Evolutionary conservation across 768 basidiomycete genomes (phyloP).

Genomic region (Mycena galopus): DNA sequence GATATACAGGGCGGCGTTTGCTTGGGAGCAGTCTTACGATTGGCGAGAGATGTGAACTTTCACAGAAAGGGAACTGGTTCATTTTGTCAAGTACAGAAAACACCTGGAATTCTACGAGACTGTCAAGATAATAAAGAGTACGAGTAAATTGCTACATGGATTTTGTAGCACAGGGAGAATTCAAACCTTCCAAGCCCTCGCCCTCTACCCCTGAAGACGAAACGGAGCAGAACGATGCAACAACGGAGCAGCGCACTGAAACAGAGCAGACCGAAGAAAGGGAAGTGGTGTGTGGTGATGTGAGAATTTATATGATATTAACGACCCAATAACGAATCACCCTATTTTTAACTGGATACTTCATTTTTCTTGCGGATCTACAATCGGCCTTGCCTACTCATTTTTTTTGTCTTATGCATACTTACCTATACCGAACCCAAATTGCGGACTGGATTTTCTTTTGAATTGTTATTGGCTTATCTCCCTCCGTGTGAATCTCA

Average conservation of each 20-base stretch:
- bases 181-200: conserved; percentile 44
- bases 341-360: not conserved
- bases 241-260: conserved; percentile 8
- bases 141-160: not conserved
- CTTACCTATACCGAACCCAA: conserved; percentile 25
- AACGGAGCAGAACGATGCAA: not conserved
- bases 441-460: conserved; percentile 6
- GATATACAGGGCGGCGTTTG: conserved; percentile 42
- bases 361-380: conserved; percentile 4
- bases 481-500: no score
- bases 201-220: conserved; percentile 22
- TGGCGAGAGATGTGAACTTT: conserved; percentile 34
- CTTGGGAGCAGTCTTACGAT: conserved; percentile 43
- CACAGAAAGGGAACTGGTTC: not conserved
- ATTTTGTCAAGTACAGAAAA: no score
- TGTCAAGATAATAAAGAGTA: not conserved
- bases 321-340: conserved; percentile 21
- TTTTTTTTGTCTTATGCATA: conserved; percentile 26
- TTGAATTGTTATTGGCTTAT: no score
- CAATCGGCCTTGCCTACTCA: not conserved
- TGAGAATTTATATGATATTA: conserved; percentile 38
- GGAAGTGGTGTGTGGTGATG: conserved; percentile 58
- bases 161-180: conserved; percentile 45
- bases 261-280: conserved; percentile 43
- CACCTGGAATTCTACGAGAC: no score